Evolutionary conservation across 164 flowering plant genomes (phyloP), one percentile per base, ranked within the genome.

Genomic region (Chimonanthus salicifolius): DNA sequence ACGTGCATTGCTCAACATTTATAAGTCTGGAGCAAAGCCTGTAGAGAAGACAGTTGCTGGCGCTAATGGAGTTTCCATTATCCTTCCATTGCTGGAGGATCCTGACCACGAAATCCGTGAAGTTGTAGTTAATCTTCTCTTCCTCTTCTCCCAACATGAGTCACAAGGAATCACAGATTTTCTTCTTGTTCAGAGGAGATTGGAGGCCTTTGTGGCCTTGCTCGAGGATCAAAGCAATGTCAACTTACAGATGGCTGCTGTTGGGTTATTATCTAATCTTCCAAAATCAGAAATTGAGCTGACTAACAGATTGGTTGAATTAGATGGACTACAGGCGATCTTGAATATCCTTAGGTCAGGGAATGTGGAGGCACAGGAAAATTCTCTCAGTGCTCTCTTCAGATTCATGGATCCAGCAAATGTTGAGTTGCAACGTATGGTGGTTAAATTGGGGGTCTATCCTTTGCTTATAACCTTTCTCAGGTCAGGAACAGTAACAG

Each of bases 341-440:
- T 70, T 89, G 47, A 78, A 77, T 15, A 85, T 89, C 43, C 66
- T 88, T 63, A 78, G 50, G 69, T 80, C 79, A 2, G 90, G 87
- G 47, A 82, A 82, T 47, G 78, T 72, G 78, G 88, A 85, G 78
- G 89, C 91, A 20, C 88, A 83, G 80, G 94, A 90, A 76, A 87
- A 87, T 81, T 92, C 92, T 33, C 84, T 88, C 0, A 77, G 89
- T 83, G 90, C 87, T 18, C 86, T 90, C 54, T 84, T 88, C 77
- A 80, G 92, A 77, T 88, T 90, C 78, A 85, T 88, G 9, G 89
- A 88, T 73, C 94, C 90, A 4, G 71, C 83, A 43, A 83, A 83
- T 77, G 71, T 87, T 0, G 83, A 84, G 75, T 74, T 82, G 4
- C 94, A 90, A 76, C 74, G 76, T 60, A 75, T 64, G 75, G 84